phyloP scores from a whole-genome alignment of 768 basidiomycete genomes.

The Pleurotus tuber-regium region DNA sequence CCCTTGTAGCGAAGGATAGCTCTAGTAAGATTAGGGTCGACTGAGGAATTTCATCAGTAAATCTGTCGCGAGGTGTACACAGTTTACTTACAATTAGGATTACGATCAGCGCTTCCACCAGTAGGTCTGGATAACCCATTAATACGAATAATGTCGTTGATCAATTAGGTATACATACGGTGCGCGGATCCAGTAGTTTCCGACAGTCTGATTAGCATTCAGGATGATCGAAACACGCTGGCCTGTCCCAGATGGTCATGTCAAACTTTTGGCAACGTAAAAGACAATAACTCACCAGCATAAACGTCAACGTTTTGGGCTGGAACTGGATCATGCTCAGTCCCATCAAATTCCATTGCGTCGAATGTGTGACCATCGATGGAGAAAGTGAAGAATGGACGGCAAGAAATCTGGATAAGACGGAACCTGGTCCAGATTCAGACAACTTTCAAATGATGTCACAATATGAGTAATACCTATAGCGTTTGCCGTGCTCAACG shows the following conservation, averaged over 20 bases:
- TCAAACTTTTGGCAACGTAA: too few species aligned
- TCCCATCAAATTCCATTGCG: slow-evolving; percentile 39
- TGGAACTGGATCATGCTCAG: slow-evolving; percentile 33
- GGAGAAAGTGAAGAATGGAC: slow-evolving; percentile 37
- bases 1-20: slow-evolving; percentile 38
- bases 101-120: slow-evolving; percentile 21
- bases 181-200: slow-evolving; percentile 44
- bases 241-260: slow-evolving; percentile 14
- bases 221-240: slow-evolving; percentile 37
- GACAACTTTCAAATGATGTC: neutral
- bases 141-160: too few species aligned
- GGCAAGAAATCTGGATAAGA: slow-evolving; percentile 44
- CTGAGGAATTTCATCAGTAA: too few species aligned
- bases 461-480: too few species aligned
- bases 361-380: slow-evolving; percentile 35
- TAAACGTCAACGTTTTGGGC: slow-evolving; percentile 44
- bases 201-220: slow-evolving; percentile 38
- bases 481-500: slow-evolving; percentile 38
- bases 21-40: slow-evolving; percentile 28
- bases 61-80: too few species aligned
- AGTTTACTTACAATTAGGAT: slow-evolving; percentile 27
- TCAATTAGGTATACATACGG: slow-evolving; percentile 19
- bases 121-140: slow-evolving; percentile 17
- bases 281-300: slow-evolving; percentile 24
- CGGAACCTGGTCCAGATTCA: slow-evolving; percentile 36